phyloP scores from a whole-genome alignment of 164 flowering plant genomes.

The Umbellularia californica region DNA sequence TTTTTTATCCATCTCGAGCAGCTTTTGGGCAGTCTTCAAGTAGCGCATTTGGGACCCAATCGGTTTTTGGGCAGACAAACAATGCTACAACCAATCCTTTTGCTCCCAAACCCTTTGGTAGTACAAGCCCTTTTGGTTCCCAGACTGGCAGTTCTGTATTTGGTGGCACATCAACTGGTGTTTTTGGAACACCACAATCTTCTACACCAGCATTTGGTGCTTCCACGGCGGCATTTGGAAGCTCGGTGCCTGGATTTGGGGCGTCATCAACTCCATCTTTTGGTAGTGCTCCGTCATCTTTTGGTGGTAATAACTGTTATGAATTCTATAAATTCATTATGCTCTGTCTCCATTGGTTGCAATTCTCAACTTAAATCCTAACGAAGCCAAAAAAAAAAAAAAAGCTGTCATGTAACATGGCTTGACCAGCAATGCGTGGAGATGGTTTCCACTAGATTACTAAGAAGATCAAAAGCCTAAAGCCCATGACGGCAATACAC shows the following conservation, averaged over 20 bases:
- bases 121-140: conserved; percentile 69
- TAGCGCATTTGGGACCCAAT: conserved; percentile 76
- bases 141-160: conserved; percentile 81
- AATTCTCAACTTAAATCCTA: too few species aligned
- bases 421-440: too few species aligned
- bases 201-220: conserved; percentile 79
- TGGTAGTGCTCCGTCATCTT: conserved; percentile 59
- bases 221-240: conserved; percentile 71
- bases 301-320: conserved; percentile 45
- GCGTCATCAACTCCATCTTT: conserved; percentile 73
- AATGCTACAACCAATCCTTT: conserved; percentile 74
- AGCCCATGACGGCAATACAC: too few species aligned
- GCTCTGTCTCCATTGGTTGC: not conserved
- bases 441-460: too few species aligned
- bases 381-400: too few species aligned
- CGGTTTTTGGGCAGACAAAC: conserved; percentile 81
- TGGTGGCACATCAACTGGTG: conserved; percentile 93
- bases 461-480: too few species aligned
- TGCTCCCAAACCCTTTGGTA: conserved; percentile 89
- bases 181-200: conserved; percentile 69
- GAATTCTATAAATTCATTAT: not conserved
- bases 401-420: not conserved
- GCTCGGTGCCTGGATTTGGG: conserved; percentile 62
- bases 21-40: conserved; percentile 96
- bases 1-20: conserved; percentile 21